A percentile compares a stretch with the other conserved stretches of the same genome.
Evolutionary conservation across 2,329 filamentous ascomycete species (phyloP).

Genomic region (Leptoxyphium fumago): DNA sequence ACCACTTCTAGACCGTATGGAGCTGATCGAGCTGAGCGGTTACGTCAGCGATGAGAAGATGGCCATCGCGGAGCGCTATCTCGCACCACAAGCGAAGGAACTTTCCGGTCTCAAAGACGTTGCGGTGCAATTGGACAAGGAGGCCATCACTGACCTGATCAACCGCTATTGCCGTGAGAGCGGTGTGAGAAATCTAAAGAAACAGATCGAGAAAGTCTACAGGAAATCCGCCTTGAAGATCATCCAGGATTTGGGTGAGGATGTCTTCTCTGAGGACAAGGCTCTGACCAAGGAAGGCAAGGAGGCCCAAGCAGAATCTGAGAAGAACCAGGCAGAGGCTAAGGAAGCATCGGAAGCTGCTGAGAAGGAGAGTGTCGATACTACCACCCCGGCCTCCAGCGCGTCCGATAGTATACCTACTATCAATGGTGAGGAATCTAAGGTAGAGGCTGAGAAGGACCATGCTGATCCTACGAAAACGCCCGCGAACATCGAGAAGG

Average conservation of each 20-base stretch:
- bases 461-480: constrained; percentile 47
- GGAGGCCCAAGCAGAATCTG: constrained; percentile 53
- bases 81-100: constrained; percentile 88
- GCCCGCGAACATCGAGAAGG: constrained; percentile 39
- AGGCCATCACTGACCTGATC: constrained; percentile 90
- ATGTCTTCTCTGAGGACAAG: constrained; percentile 63
- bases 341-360: constrained; percentile 47
- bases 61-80: constrained; percentile 87
- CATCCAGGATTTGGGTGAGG: constrained; percentile 82
- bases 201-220: constrained; percentile 98
- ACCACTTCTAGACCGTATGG: constrained; percentile 90
- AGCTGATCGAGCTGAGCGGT: constrained; percentile 87
- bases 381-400: constrained; percentile 59
- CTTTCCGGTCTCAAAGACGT: constrained; percentile 80
- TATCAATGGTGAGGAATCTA: constrained; percentile 57
- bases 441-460: constrained; percentile 43
- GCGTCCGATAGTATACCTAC: constrained; percentile 80
- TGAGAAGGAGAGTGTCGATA: constrained; percentile 45
- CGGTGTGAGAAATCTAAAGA: constrained; percentile 93
- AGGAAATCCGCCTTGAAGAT: constrained; percentile 95
- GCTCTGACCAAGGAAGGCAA: constrained; percentile 79
- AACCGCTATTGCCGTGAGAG: constrained; percentile 98
- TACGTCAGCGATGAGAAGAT: constrained; percentile 98
- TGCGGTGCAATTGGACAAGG: constrained; percentile 71
- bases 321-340: constrained; percentile 48